Evolutionary conservation across 2,329 filamentous ascomycete species (phyloP), one percentile per base, ranked within the genome.

Genomic region (Colletotrichum eremochloae): DNA sequence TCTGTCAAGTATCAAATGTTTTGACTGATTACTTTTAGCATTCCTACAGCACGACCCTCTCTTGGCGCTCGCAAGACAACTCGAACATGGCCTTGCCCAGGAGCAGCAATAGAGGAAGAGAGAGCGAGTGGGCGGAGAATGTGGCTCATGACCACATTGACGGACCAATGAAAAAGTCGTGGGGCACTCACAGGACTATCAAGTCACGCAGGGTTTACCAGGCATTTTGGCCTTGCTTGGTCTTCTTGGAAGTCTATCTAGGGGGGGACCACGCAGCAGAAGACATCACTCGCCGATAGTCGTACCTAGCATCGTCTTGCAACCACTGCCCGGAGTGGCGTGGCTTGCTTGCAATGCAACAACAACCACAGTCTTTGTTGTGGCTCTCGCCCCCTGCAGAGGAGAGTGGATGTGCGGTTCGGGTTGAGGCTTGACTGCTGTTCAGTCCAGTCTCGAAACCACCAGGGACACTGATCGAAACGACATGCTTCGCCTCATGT

Each of bases 1-100:
- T 38, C 65, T 68, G 52, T 63, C 69, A 71, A 71, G 53, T 68
- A 53, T 48, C 58, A 68, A 12, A 24, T 36, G 44, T 63, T 63
- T 46, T n/a, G 42, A 20, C n/a, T 48, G 29, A 42, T 20, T 15
- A 20, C 52, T 31, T 68, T 24, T 9, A 42, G 4, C 44, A 40
- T 50, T n/a, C 40, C 53, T 38, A 50, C 42, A 48, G 63, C 56
- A 63, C 58, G 8, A 33, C 7, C 29, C 31, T 29, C 46, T 62
- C 20, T 33, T 56, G 7, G 38, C 38, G 36, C 56, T 58, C 46
- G 58, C 52, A 64, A 40, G 58, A 60, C 68, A 55, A 71, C 40
- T 68, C 64, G 50, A 38, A 52, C 64, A 69, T 42, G 33, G 53
- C 46, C 31, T 42, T 58, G n/a, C 58, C 29, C 20, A 55, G 29